These are phyloP conservation scores for Lecanosticta acicola DNA, from an alignment of 2,329 filamentous ascomycete genomes.

Conservation along the genomic window DNA sequence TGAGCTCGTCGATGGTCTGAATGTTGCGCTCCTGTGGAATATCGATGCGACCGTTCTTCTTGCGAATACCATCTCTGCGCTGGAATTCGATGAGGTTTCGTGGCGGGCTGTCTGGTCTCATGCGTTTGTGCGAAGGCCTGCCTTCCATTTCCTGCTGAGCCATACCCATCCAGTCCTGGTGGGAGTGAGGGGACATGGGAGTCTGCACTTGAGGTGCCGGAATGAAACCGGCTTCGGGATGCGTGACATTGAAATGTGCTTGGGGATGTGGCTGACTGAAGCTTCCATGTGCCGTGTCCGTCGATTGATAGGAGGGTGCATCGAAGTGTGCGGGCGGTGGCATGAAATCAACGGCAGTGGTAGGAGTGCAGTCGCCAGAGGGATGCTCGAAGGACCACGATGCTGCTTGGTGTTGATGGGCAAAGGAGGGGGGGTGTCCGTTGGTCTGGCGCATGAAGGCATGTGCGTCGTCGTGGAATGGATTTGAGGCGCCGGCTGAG, in stretches of 20 bases:
- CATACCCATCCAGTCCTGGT: conserved; percentile 53
- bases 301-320: conserved; percentile 20
- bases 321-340: conserved; percentile 40
- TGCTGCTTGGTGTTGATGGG: conserved; percentile 49
- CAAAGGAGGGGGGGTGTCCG: conserved; percentile 56
- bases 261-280: conserved; percentile 38
- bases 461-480: conserved; percentile 23
- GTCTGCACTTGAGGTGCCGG: conserved; percentile 48
- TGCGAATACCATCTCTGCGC: conserved; percentile 82
- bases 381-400: conserved; percentile 57
- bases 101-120: conserved; percentile 64
- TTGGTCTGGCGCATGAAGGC: conserved; percentile 20
- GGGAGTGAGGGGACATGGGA: conserved; percentile 58
- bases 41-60: conserved; percentile 98
- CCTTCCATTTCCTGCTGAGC: conserved; percentile 48
- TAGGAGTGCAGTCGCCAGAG: conserved; percentile 69
- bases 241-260: conserved; percentile 34
- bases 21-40: conserved; percentile 92
- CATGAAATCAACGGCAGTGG: conserved; percentile 63
- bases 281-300: conserved; percentile 33
- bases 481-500: conserved; percentile 16
- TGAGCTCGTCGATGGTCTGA: conserved; percentile 89
- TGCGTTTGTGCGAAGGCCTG: conserved; percentile 47
- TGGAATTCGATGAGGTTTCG: conserved; percentile 35
- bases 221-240: conserved; percentile 39